Conservation (phyloP, 768 basidiomycete species). For the Leccinum olivaceopallidum region DNA sequence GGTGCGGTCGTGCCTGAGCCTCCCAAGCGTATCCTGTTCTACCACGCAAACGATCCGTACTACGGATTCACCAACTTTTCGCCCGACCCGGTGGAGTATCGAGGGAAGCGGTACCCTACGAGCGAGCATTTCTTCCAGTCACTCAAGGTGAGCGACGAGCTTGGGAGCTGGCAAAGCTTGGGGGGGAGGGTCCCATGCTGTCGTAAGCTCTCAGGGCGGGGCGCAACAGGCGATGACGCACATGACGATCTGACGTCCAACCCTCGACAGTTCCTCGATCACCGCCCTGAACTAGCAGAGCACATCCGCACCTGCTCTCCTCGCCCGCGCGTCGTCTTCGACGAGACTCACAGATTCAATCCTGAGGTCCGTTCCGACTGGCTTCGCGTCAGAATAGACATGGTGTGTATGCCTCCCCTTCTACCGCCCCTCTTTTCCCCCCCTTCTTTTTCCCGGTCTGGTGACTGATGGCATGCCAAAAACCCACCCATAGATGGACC, state of each 20-base stretch:
- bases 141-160: constrained; percentile 35
- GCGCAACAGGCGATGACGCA: constrained; percentile 13
- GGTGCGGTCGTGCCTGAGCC: neutral
- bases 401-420: constrained; percentile 21
- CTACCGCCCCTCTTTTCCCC: neutral
- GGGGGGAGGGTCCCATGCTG: neutral
- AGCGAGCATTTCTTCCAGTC: constrained; percentile 51
- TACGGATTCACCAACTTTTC: constrained; percentile 49
- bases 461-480: constrained; percentile 5
- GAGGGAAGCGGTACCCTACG: constrained; percentile 42
- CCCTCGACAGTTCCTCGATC: constrained; percentile 34
- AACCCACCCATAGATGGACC: constrained; percentile 35
- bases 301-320: constrained; percentile 37
- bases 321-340: constrained; percentile 34
- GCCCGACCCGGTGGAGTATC: constrained; percentile 40
- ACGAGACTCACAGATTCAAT: constrained; percentile 37
- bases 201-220: neutral
- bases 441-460: neutral
- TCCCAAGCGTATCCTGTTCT: constrained; percentile 33
- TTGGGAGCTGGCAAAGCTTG: neutral
- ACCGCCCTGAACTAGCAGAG: constrained; percentile 35
- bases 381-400: constrained; percentile 34
- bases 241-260: constrained; percentile 15
- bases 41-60: constrained; percentile 32
- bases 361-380: constrained; percentile 38